Evolutionary conservation across 2,329 filamentous ascomycete species (phyloP).

Genomic region (Diaporthe destruens): DNA sequence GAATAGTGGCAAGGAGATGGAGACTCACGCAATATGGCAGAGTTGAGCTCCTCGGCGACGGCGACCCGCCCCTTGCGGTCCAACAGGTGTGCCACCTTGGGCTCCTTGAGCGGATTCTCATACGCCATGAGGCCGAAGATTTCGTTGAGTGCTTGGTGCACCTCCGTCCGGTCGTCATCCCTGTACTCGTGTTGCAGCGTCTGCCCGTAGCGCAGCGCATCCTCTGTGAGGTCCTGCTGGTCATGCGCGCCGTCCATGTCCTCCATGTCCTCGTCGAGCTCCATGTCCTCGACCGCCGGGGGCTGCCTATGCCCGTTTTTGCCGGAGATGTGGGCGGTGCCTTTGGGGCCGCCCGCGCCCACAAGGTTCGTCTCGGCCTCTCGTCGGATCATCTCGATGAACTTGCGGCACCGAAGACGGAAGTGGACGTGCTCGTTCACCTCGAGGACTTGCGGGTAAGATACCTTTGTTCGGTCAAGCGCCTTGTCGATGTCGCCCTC

Average conservation of each 20-base stretch:
- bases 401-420: conserved; percentile 87
- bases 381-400: conserved; percentile 91
- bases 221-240: conserved; percentile 66
- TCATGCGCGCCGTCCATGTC: conserved; percentile 48
- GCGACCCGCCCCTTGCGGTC: conserved; percentile 79
- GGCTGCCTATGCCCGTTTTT: conserved; percentile 57
- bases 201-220: conserved; percentile 84
- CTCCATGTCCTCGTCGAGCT: conserved; percentile 66
- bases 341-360: conserved; percentile 59
- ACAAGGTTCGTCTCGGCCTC: conserved; percentile 73
- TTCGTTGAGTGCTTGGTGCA: conserved; percentile 80
- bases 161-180: conserved; percentile 76
- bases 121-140: conserved; percentile 93
- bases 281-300: conserved; percentile 65
- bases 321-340: conserved; percentile 33
- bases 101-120: conserved; percentile 80
- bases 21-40: conserved; percentile 84
- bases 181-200: conserved; percentile 82
- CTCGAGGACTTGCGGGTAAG: conserved; percentile 84
- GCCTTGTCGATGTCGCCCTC: conserved; percentile 94
- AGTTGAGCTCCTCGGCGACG: conserved; percentile 94
- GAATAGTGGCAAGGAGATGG: not conserved
- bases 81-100: conserved; percentile 81
- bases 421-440: conserved; percentile 90
- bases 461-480: conserved; percentile 81